A percentile compares a stretch with the other conserved stretches of the same genome.
Evolutionary conservation across 23 red algal genomes (phyloP).

Genomic region (Rhodosorus marinus): DNA sequence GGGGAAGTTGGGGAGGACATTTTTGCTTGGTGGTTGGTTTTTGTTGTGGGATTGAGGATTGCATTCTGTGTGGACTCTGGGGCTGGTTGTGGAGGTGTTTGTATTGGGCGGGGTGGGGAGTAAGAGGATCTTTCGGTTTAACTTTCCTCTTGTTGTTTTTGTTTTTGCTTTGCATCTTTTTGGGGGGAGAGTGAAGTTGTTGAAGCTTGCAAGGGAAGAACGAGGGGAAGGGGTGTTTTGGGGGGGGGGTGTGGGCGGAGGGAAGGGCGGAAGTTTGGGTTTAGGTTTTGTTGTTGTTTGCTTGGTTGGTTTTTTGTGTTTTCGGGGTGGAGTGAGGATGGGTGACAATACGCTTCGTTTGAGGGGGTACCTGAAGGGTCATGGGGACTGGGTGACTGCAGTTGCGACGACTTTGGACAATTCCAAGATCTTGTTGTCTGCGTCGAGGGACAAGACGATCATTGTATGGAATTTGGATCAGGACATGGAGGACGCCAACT

Average conservation of each 20-base stretch:
- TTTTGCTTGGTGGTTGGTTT: too few species aligned
- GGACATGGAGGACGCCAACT: constrained; percentile 41
- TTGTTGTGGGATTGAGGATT: too few species aligned
- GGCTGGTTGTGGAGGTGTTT: too few species aligned
- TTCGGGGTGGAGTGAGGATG: background rate
- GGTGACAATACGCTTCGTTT: constrained; percentile 30
- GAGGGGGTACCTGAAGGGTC: constrained; percentile 82
- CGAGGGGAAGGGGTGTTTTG: background rate
- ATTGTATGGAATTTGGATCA: constrained; percentile 75
- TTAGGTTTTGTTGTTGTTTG: too few species aligned
- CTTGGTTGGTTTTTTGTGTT: too few species aligned
- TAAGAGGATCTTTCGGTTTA: too few species aligned
- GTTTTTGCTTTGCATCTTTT: too few species aligned
- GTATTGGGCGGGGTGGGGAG: too few species aligned
- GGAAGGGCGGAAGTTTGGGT: background rate
- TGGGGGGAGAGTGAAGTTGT: too few species aligned
- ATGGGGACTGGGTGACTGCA: constrained; percentile 89
- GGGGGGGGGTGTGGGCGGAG: background rate
- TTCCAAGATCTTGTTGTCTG: constrained; percentile 59
- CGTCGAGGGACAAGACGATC: constrained; percentile 84
- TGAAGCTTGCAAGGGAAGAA: background rate
- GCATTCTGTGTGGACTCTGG: too few species aligned
- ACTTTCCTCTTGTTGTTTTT: too few species aligned
- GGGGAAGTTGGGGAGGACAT: too few species aligned
- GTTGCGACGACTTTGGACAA: constrained; percentile 58